Base-by-base conservation (phyloP, 176 grass and related monocot species). In the Oryza glumipatula region DNA sequence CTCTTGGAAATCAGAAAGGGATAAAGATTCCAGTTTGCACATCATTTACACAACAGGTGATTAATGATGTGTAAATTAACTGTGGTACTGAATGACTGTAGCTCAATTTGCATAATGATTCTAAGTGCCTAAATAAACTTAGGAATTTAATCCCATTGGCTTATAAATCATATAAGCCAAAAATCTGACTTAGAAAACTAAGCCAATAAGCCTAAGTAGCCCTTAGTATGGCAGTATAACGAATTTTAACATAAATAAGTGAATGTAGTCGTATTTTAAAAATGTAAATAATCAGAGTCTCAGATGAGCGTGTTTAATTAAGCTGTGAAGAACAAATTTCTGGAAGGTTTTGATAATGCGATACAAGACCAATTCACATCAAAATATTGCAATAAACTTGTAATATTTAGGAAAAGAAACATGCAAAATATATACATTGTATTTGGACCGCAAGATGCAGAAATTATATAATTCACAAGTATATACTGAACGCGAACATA, bases 331-430 rank as follows among this genome's bases (percentile, higher is more conserved):
- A 11, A 76, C 5, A 36, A 76, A 60, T 41, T 71, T 41, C n/a
- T 16, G 15, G n/a, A 58, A 43, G 67, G 35, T 41, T 0, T 11
- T 11, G 33, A 43, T 72, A 13, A 13, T 81, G 26, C 23, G 15
- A 72, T 60, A 49, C n/a, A 66, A 48, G n/a, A 66, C 69, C 5
- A 19, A 38, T 41, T n/a, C 58, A 49, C 2, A 38, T 13, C 9
- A 28, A 65, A 63, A 70, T 76, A 74, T 45, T 58, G 46, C 70
- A 67, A 67, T 6, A 73, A 28, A 67, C 21, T 15, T 80, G 69
- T 49, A 75, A 76, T 67, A 76, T 47, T 69, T 26, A 76, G 72
- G 58, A 61, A 87, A 87, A 76, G 16, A 19, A 19, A 13, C 75
- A 70, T 81, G 51, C 51, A 36, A 23, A 3, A 68, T 66, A 44